Evolutionary conservation across 768 basidiomycete genomes (phyloP).

Genomic region (Roridomyces roridus): DNA sequence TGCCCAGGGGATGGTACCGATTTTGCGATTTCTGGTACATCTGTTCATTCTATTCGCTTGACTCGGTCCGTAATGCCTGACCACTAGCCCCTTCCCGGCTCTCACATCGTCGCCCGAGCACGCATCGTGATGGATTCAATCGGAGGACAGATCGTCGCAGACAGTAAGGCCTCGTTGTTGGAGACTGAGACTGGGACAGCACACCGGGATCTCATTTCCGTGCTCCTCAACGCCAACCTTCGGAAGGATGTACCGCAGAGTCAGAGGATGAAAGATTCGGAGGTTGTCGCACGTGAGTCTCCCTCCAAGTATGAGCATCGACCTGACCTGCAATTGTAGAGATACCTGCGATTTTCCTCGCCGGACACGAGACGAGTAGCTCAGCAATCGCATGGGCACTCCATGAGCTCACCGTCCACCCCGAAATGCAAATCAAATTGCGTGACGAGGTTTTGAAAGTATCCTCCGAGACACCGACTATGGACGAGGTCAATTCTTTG

Average conservation of each 20-base stretch:
- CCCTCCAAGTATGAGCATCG: background rate
- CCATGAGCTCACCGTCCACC: too few species aligned
- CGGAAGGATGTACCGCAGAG: conserved; percentile 40
- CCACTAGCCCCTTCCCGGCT: too few species aligned
- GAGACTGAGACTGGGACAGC: background rate
- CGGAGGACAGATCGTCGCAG: background rate
- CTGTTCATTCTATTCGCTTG: too few species aligned
- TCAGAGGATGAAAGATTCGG: conserved; percentile 39
- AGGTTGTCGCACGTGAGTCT: conserved; percentile 9
- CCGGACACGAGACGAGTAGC: too few species aligned
- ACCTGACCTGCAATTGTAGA: conserved; percentile 32
- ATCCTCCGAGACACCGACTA: too few species aligned
- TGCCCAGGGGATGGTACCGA: background rate
- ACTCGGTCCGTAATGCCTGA: too few species aligned
- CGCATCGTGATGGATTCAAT: background rate
- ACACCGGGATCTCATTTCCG: conserved; percentile 47
- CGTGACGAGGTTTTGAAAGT: too few species aligned
- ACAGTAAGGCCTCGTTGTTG: background rate
- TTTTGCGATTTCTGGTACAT: background rate
- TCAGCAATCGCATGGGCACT: too few species aligned
- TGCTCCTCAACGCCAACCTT: conserved; percentile 56
- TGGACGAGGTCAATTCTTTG: conserved; percentile 43
- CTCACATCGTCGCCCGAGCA: too few species aligned
- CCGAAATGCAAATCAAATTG: too few species aligned
- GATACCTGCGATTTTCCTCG: conserved; percentile 29